Percentiles rank a stretch among this genome's conserved stretches.
These are phyloP conservation scores for Echites panduratus DNA, from an alignment of 257 asterid genomes.

Conservation along the genomic window DNA sequence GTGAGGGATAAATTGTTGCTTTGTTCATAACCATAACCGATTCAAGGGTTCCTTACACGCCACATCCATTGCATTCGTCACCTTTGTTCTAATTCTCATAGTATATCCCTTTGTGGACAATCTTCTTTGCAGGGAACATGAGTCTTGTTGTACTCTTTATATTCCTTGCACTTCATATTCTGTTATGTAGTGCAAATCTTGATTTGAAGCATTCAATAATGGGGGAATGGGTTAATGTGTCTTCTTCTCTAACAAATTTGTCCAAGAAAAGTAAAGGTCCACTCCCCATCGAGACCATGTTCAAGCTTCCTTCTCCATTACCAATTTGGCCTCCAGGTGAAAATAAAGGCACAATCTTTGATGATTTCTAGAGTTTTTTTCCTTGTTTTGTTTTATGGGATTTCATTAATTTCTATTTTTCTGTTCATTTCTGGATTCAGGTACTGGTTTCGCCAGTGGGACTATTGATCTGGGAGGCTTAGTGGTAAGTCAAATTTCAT, in stretches of 20 bases:
- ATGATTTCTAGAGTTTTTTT: no score
- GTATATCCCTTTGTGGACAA: neutral
- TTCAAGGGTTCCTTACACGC: conserved; percentile 14
- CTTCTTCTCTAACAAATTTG: conserved; percentile 11
- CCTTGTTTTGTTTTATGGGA: no score
- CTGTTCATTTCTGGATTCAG: conserved; percentile 1
- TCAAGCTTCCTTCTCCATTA: conserved; percentile 61
- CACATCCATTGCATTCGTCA: neutral
- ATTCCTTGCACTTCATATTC: conserved; percentile 21
- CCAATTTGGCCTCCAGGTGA: conserved; percentile 80
- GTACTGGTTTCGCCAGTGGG: conserved; percentile 18
- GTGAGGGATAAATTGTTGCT: neutral
- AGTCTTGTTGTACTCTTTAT: conserved; percentile 16
- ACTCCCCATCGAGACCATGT: conserved; percentile 42
- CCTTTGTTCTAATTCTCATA: neutral
- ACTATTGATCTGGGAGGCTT: conserved; percentile 21
- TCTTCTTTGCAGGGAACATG: conserved; percentile 26
- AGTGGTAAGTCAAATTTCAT: conserved; percentile 39
- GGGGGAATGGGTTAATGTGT: conserved; percentile 25
- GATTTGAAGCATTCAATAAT: conserved; percentile 19
- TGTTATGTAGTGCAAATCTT: conserved; percentile 10
- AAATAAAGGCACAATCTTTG: neutral
- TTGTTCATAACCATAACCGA: conserved; percentile 7
- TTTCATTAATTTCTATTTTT: neutral
- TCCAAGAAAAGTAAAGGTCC: conserved; percentile 31